Percentiles rank a stretch among this genome's conserved stretches.
These are phyloP conservation scores for Blastobotrys serpentis DNA, from an alignment of 1,139 yeast species.

Conservation along the genomic window DNA sequence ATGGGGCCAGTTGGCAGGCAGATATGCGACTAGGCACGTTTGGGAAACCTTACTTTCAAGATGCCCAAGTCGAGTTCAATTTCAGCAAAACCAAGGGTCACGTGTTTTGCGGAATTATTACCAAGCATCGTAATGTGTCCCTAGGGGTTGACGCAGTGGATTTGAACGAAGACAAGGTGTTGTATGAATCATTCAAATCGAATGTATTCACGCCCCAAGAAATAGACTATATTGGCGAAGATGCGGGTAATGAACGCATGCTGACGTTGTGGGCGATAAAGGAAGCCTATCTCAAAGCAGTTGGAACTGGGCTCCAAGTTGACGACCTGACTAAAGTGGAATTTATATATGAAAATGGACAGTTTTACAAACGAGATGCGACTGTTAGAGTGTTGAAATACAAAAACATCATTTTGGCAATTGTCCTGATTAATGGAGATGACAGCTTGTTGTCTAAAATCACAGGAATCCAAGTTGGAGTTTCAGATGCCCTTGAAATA, in stretches of 20 bases:
- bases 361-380: background rate
- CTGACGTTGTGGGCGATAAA: constrained; percentile 2
- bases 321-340: constrained; percentile 1
- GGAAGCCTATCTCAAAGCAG: constrained; percentile 7
- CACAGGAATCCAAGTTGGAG: background rate
- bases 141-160: constrained; percentile 5
- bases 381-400: background rate
- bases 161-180: background rate
- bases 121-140: background rate
- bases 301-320: constrained; percentile 3
- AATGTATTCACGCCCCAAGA: background rate
- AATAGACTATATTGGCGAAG: background rate
- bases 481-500: background rate
- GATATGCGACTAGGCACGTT: background rate
- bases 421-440: background rate
- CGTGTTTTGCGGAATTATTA: constrained; percentile 1
- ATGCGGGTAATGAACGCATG: background rate
- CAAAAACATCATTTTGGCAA: background rate
- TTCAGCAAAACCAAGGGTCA: constrained; percentile 1
- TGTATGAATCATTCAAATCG: constrained; percentile 3
- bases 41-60: constrained; percentile 1
- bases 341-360: background rate
- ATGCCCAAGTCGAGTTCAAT: background rate
- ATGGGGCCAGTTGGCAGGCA: background rate
- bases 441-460: background rate